Evolutionary conservation across 148 eudicot genomes (phyloP), one percentile per base, ranked within the genome.

Genomic region (Suaeda aralocaspica): DNA sequence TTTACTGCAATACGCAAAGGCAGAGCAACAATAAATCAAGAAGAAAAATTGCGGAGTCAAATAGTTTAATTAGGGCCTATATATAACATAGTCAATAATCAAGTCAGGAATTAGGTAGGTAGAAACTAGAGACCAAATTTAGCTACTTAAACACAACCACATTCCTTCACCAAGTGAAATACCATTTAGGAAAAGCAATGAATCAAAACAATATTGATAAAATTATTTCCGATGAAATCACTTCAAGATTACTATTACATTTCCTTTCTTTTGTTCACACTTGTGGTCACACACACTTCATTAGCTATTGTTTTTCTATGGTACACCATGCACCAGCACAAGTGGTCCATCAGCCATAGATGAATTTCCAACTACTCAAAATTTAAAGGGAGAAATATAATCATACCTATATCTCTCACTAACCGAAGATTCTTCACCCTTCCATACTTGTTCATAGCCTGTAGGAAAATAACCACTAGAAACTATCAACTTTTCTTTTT

Each of bases 371-470:
- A 49, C 5, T 3, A 18, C 21, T 14, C 18, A 49, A 19, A 49
- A 18, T 18, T 19, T 4, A 19, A 59, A 21, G 6, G 2, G 9
- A 53, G 5, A 34, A 19, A 24, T 2, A 19, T 19, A 29, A 30
- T 28, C 68, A 49, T 64, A 93, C 98, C 98, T 64, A 94, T 94
- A 65, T 94, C 87, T 67, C 96, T 89, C 67, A 91, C 98, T 76
- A 91, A 59, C 44, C 96, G 86, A 79, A 94, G 68, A 78, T 84
- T 84, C 83, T 89, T 89, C 76, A 94, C 91, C 72, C 75, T 84
- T 15, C 98, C 97, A 76, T 84, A 89, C 79, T 76, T 82, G 69
- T 84, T 84, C 97, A 94, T 89, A 64, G 79, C 96, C 96, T 94
- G 82, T 59, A 52, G 41, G 48, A 56, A 18, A 44, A 33, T n/a